Evolutionary conservation across 1,284 basidiomycete genomes (phyloP), one percentile per base, ranked within the genome.

Genomic region (Xanthoconium separans): DNA sequence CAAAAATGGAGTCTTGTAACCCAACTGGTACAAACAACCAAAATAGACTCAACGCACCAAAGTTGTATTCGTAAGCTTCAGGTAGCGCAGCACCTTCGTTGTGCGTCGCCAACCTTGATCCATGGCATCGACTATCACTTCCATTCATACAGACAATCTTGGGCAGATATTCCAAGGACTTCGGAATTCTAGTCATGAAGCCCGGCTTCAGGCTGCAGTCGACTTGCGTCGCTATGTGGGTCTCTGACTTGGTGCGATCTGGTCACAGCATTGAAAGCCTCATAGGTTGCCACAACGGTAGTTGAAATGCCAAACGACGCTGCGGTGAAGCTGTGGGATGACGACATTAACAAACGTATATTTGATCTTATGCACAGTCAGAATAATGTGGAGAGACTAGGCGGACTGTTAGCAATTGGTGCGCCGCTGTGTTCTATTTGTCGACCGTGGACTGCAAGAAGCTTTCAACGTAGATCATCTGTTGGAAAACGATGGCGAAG

Each of bases 311-410:
- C 87, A 7, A 83, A 87, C 2, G 90, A 91, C 63, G 83, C 82
- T 11, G 84, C 84, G 7, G 80, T 83, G 1, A 90, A 90, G 67
- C 74, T 92, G 48, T 92, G 89, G 89, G 89, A 92, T 55, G 87
- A 91, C 58, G 83, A 81, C 51, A 88, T 95, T 58, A 92, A 86
- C 67, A 81, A 85, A 59, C 76, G 84, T 39, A 77, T 95, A 53
- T 93, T 92, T 61, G 89, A 92, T 61, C 79, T 94, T 49, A 87
- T 91, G 47, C 91, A 95, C 69, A 90, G 88, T 63, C 84, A 85
- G 62, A 84, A 83, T 65, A 82, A 76, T 49, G 75, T 79, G 20
- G 91, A 92, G 66, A 89, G 90, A 61, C 80, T 92, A 57, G 93
- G 92, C 33, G 92, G 91, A 37, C 77, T 95, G 50, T 69, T 87